These are phyloP conservation scores for Fusarium bactridioides DNA, from an alignment of 2,329 filamentous ascomycete genomes.

Conservation along the genomic window DNA sequence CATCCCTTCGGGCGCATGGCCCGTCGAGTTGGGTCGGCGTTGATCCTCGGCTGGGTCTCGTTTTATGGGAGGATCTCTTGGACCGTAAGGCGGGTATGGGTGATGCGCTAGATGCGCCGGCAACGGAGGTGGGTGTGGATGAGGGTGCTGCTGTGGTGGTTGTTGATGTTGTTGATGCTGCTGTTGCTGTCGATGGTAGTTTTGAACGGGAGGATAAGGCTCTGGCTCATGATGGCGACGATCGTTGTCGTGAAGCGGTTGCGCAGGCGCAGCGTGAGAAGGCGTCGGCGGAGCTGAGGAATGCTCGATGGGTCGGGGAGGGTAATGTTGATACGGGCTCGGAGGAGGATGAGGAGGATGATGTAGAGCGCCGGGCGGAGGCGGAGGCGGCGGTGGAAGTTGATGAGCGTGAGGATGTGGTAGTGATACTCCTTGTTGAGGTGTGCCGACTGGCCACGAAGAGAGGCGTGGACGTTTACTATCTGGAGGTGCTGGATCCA, in stretches of 20 bases:
- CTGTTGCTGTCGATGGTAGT: slow-evolving; percentile 53
- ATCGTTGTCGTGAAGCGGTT: slow-evolving; percentile 54
- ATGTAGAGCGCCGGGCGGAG: slow-evolving; percentile 39
- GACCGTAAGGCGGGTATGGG: slow-evolving; percentile 54
- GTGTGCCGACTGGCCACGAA: slow-evolving; percentile 58
- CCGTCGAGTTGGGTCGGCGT: slow-evolving; percentile 62
- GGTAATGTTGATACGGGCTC: slow-evolving; percentile 53
- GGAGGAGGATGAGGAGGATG: slow-evolving; percentile 43
- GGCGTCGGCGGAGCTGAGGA: slow-evolving; percentile 44
- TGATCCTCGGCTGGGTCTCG: slow-evolving; percentile 62
- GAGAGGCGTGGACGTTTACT: slow-evolving; percentile 66
- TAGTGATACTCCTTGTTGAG: slow-evolving; percentile 58
- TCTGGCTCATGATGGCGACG: slow-evolving; percentile 66
- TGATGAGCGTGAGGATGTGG: slow-evolving; percentile 48
- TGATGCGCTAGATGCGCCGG: slow-evolving; percentile 51
- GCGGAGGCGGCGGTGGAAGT: slow-evolving; percentile 43
- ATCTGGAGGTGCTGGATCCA: slow-evolving; percentile 68
- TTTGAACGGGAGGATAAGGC: slow-evolving; percentile 62
- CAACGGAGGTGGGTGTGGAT: slow-evolving; percentile 48
- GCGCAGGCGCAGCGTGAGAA: slow-evolving; percentile 42
- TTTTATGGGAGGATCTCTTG: slow-evolving; percentile 64
- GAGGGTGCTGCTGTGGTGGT: slow-evolving; percentile 19
- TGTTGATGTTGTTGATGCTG: slow-evolving; percentile 24
- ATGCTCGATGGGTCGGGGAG: slow-evolving; percentile 46
- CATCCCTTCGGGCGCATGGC: slow-evolving; percentile 50